phyloP scores from a whole-genome alignment of 2,329 filamentous ascomycete species.

The Colletotrichum orchidophilum region DNA sequence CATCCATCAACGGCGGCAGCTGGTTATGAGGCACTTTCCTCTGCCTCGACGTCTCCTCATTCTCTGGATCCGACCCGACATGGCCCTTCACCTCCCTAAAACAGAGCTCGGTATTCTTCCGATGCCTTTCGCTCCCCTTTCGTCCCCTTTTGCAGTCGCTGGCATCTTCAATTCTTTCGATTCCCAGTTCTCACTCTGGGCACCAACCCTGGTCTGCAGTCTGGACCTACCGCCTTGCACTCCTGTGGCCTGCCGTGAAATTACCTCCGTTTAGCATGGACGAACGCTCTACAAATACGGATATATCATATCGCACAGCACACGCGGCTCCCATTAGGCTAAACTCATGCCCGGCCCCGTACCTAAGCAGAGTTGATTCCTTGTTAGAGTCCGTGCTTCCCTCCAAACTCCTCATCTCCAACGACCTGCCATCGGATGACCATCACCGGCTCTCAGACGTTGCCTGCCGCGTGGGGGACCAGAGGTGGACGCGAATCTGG shows the following conservation, averaged over 20 bases:
- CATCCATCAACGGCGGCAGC: not conserved
- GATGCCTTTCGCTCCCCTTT: not conserved
- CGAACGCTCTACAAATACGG: not conserved
- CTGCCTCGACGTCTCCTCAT: not conserved
- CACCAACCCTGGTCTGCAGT: not conserved
- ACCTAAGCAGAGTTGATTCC: constrained; percentile 1
- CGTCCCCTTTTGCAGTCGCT: not conserved
- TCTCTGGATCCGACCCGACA: not conserved
- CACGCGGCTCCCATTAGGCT: constrained; percentile 25
- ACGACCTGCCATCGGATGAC: constrained; percentile 19
- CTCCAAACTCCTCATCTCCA: not conserved
- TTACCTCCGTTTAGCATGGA: not conserved
- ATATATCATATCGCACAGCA: constrained; percentile 2
- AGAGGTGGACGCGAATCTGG: not conserved
- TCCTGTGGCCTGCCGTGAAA: not conserved
- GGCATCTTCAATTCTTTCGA: not conserved
- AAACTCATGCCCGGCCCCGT: constrained; percentile 7
- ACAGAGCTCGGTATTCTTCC: constrained; percentile 22
- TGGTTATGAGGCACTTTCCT: not conserved
- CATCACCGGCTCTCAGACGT: constrained; percentile 12
- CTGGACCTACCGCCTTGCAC: not conserved
- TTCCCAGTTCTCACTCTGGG: not conserved
- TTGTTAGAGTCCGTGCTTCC: constrained; percentile 8
- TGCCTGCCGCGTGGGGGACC: constrained; percentile 28
- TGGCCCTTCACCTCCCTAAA: not conserved